Conservation (phyloP, 176 grass and related monocot species). For the Musa schizocarpa region DNA sequence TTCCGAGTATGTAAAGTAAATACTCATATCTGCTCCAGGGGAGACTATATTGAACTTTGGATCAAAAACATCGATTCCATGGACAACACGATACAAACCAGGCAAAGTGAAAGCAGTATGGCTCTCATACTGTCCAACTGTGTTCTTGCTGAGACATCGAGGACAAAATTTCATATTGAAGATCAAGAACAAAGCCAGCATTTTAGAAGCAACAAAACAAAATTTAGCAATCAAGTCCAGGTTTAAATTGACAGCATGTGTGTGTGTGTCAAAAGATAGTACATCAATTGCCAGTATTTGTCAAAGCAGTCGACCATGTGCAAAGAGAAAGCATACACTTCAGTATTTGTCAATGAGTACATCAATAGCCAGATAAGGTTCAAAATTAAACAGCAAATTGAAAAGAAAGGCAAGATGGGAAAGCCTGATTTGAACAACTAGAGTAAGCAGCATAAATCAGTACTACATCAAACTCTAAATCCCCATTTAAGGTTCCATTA, state of each 20-base stretch:
- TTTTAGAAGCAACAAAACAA: neutral
- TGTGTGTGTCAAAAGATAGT: no score
- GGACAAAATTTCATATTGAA: neutral
- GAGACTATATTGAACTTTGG: conserved; percentile 98
- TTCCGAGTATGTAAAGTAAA: conserved; percentile 81
- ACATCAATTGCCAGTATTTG: no score
- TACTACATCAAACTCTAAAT: no score
- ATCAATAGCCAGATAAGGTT: no score
- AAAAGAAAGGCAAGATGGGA: no score
- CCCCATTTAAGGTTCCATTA: no score
- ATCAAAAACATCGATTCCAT: conserved; percentile 97
- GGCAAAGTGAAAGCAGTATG: conserved; percentile 85
- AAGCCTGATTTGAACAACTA: no score
- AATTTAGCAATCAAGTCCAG: neutral
- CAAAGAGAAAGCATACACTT: no score
- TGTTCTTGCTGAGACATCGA: conserved; percentile 66
- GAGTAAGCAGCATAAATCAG: no score
- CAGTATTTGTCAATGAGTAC: no score
- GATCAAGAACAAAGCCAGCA: neutral
- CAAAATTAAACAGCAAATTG: no score
- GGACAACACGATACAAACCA: conserved; percentile 75
- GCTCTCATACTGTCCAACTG: conserved; percentile 96
- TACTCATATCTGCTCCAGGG: conserved; percentile 86
- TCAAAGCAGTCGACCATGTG: no score
- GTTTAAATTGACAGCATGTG: neutral